Percentiles rank a stretch among this genome's conserved stretches.
Evolutionary conservation across 225 moss, liverwort and hornwort genomes (phyloP).

Genomic region (Straminergon stramineum): DNA sequence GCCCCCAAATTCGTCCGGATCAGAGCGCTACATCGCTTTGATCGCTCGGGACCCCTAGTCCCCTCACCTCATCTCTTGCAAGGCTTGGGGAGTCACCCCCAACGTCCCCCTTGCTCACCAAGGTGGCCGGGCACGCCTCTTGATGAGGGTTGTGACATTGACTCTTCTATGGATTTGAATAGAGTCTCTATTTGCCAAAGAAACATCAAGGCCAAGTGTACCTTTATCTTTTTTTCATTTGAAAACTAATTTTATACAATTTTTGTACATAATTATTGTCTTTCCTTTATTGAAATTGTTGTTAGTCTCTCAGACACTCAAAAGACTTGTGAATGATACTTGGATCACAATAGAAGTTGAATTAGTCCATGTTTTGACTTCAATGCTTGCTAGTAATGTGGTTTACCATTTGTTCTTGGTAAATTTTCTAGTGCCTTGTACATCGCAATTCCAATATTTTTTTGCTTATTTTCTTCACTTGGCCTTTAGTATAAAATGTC

Average conservation of each 20-base stretch:
- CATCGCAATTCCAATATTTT: accelerated
- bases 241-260: background rate
- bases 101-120: too few species aligned
- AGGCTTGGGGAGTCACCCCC: too few species aligned
- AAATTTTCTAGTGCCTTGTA: background rate
- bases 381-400: background rate
- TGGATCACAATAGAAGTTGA: background rate
- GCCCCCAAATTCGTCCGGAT: too few species aligned
- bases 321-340: background rate
- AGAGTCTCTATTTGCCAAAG: too few species aligned
- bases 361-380: background rate
- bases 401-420: background rate
- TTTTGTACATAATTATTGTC: background rate
- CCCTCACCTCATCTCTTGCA: too few species aligned
- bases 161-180: too few species aligned
- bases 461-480: background rate
- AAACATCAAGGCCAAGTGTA: too few species aligned
- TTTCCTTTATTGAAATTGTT: background rate
- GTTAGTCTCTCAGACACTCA: accelerated
- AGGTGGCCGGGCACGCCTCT: too few species aligned
- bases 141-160: too few species aligned
- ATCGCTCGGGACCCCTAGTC: too few species aligned
- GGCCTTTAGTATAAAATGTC: accelerated
- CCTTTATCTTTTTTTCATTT: too few species aligned
- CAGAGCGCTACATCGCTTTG: too few species aligned